Evolutionary conservation across 2,329 filamentous ascomycete genomes (phyloP), one percentile per base, ranked within the genome.

Genomic region (Cladosporium sp.): DNA sequence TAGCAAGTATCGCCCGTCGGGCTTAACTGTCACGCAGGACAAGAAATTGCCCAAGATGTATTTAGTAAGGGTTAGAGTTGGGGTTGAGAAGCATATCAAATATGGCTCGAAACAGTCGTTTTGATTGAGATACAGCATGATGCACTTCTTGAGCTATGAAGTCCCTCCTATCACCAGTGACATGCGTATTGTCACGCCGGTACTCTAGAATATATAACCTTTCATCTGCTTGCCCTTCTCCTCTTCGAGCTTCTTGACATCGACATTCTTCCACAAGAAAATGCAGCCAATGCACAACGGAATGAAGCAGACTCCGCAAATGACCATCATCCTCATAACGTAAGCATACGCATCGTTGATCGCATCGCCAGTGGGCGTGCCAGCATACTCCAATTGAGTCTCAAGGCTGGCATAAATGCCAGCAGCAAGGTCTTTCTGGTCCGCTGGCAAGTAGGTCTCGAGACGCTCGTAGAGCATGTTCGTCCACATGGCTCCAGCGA

Each of bases 301-400:
- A n/a, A 70, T 65, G 29, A 71, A 33, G 40, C 62, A 64, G 23
- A 71, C 69, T 44, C 75, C 76, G 1, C 75, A 71, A 57, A 77
- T 77, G 18, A 75, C 69, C 76, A 79, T 78, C 67, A 75, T 76
- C 33, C 69, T 71, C 66, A 79, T 77, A 3, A 76, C 74, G 64
- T 75, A 67, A 5, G 57, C 67, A 65, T 79, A 80, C 12, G 76
- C 76, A 33, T 72, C 55, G 62, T 76, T 74, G 71, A 80, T 80
- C 0, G 76, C 78, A 12, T 79, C 72, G 5, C 88, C 76, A 21
- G 80, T 82, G 0, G 81, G 78, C 3, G 76, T 82, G 1, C 86
- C 86, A 0, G 79, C 76, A 71, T 87, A 89, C n/a, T 75, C 75
- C 4, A 87, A 74, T 69, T 90, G 89, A 2, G 78, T 79, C 0